These are phyloP conservation scores for Colletotrichum liriopes DNA, from an alignment of 2,329 filamentous ascomycete species.

Conservation along the genomic window DNA sequence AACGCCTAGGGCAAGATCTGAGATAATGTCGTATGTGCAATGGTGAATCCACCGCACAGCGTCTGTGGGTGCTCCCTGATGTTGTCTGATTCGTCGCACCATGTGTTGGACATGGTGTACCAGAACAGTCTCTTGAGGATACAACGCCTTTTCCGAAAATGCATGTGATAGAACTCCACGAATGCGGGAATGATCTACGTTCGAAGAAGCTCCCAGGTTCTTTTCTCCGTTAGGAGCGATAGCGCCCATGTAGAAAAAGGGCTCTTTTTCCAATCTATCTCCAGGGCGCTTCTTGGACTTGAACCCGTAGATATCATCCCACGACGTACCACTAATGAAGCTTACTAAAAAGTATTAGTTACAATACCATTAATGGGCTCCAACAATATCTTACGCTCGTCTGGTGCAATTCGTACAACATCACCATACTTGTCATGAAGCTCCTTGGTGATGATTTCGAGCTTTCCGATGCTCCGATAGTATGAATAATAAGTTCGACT, in stretches of 20 bases:
- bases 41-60: neutral
- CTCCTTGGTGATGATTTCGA: neutral
- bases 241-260: neutral
- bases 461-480: neutral
- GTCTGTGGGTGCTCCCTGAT: neutral
- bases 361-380: no score
- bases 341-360: neutral
- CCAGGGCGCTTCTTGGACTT: neutral
- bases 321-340: neutral
- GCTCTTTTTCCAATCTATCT: neutral
- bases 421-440: conserved; percentile 43
- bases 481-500: neutral
- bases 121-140: neutral
- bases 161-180: neutral
- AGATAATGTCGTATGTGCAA: conserved; percentile 2
- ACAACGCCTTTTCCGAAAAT: neutral
- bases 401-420: conserved; percentile 42
- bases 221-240: conserved; percentile 1
- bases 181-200: neutral
- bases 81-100: neutral
- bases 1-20: neutral
- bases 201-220: neutral
- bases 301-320: neutral
- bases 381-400: conserved; percentile 19
- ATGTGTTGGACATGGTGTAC: neutral